Evolutionary conservation across 768 basidiomycete genomes (phyloP).

Genomic region (Boletus reticuloceps): DNA sequence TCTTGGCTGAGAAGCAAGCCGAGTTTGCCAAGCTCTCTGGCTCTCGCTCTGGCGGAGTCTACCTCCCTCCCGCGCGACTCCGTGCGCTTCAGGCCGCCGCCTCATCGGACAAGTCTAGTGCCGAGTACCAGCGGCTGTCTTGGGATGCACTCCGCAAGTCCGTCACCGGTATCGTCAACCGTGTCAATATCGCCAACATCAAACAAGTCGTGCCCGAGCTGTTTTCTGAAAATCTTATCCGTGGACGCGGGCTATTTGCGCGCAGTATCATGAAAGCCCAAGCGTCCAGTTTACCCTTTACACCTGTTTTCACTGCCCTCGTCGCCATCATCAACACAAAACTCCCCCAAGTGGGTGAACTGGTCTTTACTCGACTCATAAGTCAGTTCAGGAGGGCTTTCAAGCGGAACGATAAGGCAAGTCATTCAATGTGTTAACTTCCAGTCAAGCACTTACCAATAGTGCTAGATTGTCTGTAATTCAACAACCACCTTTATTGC

Average conservation of each 20-base stretch:
- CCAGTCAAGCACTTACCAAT: neutral
- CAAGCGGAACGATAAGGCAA: conserved; percentile 96
- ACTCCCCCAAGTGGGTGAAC: conserved; percentile 92
- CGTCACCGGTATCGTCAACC: conserved; percentile 99
- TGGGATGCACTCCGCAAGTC: conserved; percentile 99
- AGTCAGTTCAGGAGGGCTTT: conserved; percentile 94
- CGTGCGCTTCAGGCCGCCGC: conserved; percentile 88
- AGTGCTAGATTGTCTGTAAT: conserved; percentile 77
- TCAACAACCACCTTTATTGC: conserved; percentile 90
- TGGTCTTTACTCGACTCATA: conserved; percentile 83
- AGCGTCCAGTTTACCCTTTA: conserved; percentile 94
- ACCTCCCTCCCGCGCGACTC: conserved; percentile 92
- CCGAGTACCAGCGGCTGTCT: conserved; percentile 91
- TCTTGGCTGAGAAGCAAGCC: conserved; percentile 64
- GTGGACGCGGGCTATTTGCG: conserved; percentile 89
- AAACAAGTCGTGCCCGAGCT: conserved; percentile 89
- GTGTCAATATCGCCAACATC: conserved; percentile 96
- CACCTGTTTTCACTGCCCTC: conserved; percentile 92
- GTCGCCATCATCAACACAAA: conserved; percentile 97
- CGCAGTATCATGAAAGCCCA: conserved; percentile 98
- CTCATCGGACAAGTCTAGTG: conserved; percentile 71
- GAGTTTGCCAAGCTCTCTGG: conserved; percentile 87
- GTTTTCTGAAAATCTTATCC: conserved; percentile 90
- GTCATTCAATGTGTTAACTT: conserved; percentile 17
- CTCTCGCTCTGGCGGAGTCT: conserved; percentile 89